Evolutionary conservation across 768 basidiomycete species (phyloP).

Genomic region (Hericium alpestre): DNA sequence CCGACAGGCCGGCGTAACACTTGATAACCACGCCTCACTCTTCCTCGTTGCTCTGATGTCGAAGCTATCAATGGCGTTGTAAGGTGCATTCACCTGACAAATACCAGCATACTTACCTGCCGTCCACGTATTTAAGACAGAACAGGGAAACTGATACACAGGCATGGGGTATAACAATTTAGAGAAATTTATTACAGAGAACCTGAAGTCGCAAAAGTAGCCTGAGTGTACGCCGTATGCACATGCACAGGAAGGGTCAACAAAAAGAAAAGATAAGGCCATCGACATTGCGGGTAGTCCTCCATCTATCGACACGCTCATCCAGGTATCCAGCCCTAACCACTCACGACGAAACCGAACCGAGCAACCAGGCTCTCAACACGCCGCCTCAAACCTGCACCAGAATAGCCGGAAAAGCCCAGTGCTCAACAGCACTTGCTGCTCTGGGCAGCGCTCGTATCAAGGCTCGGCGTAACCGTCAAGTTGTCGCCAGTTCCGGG

Average conservation of each 20-base stretch:
- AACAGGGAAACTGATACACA: too few relatives aligned
- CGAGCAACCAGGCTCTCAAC: not conserved
- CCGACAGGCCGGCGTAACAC: too few relatives aligned
- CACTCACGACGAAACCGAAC: not conserved
- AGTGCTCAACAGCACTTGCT: conserved; percentile 52
- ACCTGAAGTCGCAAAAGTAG: not conserved
- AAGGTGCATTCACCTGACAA: too few relatives aligned
- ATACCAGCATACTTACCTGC: too few relatives aligned
- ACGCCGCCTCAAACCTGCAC: not conserved
- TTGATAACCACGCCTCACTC: too few relatives aligned
- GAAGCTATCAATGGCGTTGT: too few relatives aligned
- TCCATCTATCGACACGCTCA: not conserved
- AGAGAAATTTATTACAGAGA: not conserved
- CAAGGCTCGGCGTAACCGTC: conserved; percentile 69
- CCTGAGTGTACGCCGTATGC: not conserved
- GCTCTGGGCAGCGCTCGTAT: conserved; percentile 44
- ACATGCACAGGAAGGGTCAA: not conserved
- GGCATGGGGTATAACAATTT: too few relatives aligned
- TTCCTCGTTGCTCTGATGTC: too few relatives aligned
- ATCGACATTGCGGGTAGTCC: not conserved
- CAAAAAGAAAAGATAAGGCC: not conserved
- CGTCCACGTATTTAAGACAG: too few relatives aligned
- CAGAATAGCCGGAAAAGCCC: not conserved
- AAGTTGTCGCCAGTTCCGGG: conserved; percentile 76
- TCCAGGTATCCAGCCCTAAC: not conserved